Percentiles rank a stretch among this genome's conserved stretches.
Evolutionary conservation across 768 basidiomycete genomes (phyloP).

Genomic region (Mycena vitilis): DNA sequence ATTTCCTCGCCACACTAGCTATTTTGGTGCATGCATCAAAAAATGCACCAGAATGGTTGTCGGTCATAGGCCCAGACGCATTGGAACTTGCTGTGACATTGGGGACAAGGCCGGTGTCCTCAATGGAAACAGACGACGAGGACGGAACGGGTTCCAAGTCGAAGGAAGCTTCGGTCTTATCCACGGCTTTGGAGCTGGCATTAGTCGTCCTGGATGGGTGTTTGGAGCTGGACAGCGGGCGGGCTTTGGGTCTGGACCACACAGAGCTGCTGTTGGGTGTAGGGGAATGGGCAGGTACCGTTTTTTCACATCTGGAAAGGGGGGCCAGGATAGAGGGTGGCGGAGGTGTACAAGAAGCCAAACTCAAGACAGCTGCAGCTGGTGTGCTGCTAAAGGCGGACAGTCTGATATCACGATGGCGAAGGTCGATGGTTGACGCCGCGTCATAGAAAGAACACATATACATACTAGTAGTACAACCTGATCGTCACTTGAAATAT

Average conservation of each 20-base stretch:
- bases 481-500: constrained; percentile 47
- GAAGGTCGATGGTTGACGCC: constrained; percentile 68
- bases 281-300: constrained; percentile 83
- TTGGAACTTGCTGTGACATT: constrained; percentile 87
- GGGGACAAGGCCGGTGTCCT: constrained; percentile 73
- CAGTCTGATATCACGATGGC: constrained; percentile 75
- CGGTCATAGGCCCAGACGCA: constrained; percentile 82
- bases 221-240: constrained; percentile 81
- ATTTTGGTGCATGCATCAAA: constrained; percentile 87
- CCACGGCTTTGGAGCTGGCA: constrained; percentile 80
- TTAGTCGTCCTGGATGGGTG: constrained; percentile 82
- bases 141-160: constrained; percentile 40
- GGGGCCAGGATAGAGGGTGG: constrained; percentile 71
- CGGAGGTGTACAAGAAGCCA: constrained; percentile 73
- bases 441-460: constrained; percentile 37
- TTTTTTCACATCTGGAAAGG: constrained; percentile 74
- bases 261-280: constrained; percentile 74
- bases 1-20: constrained; percentile 79
- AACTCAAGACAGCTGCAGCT: constrained; percentile 76
- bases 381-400: constrained; percentile 87
- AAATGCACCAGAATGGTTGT: constrained; percentile 84
- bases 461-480: background rate
- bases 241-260: constrained; percentile 79
- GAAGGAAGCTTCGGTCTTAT: constrained; percentile 81
- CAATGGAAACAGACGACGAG: constrained; percentile 47